These are phyloP conservation scores for Vachellia pachyceras DNA, from an alignment of 306 rosid species.

Conservation along the genomic window DNA sequence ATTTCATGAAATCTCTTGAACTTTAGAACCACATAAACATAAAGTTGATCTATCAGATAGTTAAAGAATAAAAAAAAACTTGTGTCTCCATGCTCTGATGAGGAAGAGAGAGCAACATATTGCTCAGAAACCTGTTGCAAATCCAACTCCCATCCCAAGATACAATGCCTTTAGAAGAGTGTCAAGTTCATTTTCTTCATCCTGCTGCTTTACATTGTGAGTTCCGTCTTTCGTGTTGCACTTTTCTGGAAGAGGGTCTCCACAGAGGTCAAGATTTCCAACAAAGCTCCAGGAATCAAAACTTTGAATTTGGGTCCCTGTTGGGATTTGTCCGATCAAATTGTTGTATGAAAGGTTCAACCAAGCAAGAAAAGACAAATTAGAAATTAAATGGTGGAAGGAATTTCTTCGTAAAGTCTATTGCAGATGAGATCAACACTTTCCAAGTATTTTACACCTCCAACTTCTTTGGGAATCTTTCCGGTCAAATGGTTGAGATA, in stretches of 20 bases:
- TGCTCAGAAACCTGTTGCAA: neutral
- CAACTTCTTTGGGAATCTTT: neutral
- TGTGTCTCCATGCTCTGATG: neutral
- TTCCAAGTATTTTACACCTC: neutral
- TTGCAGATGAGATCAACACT: neutral
- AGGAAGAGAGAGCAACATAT: neutral
- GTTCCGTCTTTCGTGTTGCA: neutral
- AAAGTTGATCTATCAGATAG: neutral
- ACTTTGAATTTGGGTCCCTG: neutral
- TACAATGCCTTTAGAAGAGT: neutral
- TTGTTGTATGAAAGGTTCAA: neutral
- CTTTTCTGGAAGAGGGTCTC: neutral
- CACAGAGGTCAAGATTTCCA: neutral
- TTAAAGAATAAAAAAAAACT: too few relatives aligned
- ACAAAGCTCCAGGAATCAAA: neutral
- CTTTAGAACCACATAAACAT: neutral
- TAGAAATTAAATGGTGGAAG: neutral
- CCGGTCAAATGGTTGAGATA: neutral
- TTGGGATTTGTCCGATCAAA: neutral
- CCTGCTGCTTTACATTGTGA: neutral
- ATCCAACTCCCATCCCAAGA: neutral
- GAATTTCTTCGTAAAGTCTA: neutral
- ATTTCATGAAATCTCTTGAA: neutral
- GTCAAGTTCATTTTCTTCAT: neutral
- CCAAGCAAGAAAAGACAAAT: neutral